Percentiles rank a stretch among this genome's conserved stretches.
Evolutionary conservation across 2,329 filamentous ascomycete genomes (phyloP).

Genomic region (Arthrobotrys musiformis): DNA sequence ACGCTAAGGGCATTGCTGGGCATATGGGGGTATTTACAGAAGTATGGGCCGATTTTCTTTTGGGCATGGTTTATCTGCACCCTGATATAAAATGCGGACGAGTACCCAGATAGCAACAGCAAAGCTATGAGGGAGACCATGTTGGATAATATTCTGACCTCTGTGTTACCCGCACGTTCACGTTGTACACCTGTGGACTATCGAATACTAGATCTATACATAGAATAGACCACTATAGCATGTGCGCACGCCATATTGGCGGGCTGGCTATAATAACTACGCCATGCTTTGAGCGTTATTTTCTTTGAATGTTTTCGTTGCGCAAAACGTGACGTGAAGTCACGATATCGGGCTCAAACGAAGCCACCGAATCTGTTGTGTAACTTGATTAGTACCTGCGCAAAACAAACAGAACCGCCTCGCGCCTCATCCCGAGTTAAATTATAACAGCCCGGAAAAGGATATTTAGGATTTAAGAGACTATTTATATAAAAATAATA

Average conservation of each 20-base stretch:
- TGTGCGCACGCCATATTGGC: no score
- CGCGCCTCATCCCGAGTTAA: background rate
- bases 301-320: background rate
- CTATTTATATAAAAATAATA: no score
- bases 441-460: no score
- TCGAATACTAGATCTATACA: no score
- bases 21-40: background rate
- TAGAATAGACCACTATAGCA: no score
- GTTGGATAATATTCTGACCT: background rate
- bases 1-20: no score
- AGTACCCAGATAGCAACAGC: background rate
- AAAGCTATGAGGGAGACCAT: background rate
- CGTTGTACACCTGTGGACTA: background rate
- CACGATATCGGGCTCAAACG: background rate
- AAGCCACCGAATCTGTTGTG: background rate
- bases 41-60: background rate
- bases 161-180: background rate
- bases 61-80: background rate
- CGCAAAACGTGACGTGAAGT: background rate
- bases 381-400: no score
- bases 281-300: background rate
- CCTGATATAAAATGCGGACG: conserved; percentile 4
- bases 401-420: background rate
- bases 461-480: no score
- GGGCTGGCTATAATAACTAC: no score